Evolutionary conservation across 2,329 filamentous ascomycete genomes (phyloP), one percentile per base, ranked within the genome.

Genomic region (Neofusicoccum kwambonambiense): DNA sequence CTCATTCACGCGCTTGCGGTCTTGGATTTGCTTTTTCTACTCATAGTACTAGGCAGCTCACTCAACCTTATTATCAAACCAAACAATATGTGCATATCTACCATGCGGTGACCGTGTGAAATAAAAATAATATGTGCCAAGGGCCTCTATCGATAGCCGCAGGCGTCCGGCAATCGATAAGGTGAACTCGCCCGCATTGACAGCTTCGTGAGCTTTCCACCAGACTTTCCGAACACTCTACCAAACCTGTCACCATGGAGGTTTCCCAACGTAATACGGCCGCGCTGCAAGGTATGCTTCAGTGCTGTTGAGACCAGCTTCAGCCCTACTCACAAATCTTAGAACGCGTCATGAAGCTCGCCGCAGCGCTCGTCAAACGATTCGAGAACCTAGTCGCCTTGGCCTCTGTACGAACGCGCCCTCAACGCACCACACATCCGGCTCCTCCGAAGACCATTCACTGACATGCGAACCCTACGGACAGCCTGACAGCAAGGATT

Each of bases 301-400:
- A 6, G 2, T 3, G 4, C 3, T 19, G 12, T 52, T 12, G 12
- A 9, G 15, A 6, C 11, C 42, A 3, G 15, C 44, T 5, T 5
- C 2, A 19, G 6, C 5, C 39, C 35, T 35, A 19, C 34, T 44
- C 12, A 19, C 37, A 11, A 49, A 22, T 17, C 39, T 31, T 67
- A 81, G 79, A 70, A 49, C 76, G 76, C 61, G 77, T 80, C 58
- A 75, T 80, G 66, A 70, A 73, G 39, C 70, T 80, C 35, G 77
- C 76, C 68, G 72, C 75, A 52, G 74, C 74, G 17, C 72, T 81
- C 11, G 73, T 86, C 19, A 81, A 83, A 69, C 81, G 82, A 41
- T 87, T 85, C 70, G 81, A 86, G 66, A 84, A 83, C 47, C 82
- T 87, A 58, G 79, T 87, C 69, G 79, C 81, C 6, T 82, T 83